Percentiles rank a stretch among this genome's conserved stretches.
These are phyloP conservation scores for Tylopilus intermedius DNA, from an alignment of 768 basidiomycete genomes.

Conservation along the genomic window DNA sequence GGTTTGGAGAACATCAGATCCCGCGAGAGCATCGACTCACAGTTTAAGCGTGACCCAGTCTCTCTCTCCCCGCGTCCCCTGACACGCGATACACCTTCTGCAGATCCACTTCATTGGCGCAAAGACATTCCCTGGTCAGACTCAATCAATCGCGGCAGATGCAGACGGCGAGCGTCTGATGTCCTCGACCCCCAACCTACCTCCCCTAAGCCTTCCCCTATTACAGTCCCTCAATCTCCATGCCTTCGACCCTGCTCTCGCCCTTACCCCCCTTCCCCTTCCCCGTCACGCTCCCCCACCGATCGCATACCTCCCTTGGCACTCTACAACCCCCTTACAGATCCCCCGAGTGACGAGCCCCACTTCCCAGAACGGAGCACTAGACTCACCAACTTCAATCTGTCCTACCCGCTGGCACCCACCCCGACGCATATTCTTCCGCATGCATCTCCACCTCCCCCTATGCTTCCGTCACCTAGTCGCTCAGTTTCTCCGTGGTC, in stretches of 20 bases:
- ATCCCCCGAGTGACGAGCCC: conserved; percentile 1
- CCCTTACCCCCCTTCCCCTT: conserved; percentile 52
- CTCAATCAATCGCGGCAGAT: conserved; percentile 48
- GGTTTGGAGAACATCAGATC: conserved; percentile 52
- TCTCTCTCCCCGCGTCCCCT: conserved; percentile 29
- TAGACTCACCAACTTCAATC: conserved; percentile 5
- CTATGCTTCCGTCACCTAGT: conserved; percentile 12
- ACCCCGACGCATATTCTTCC: conserved; percentile 35
- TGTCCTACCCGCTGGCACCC: conserved; percentile 32
- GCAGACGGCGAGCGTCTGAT: conserved; percentile 51
- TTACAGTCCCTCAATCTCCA: conserved; percentile 35
- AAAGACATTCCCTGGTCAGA: conserved; percentile 47
- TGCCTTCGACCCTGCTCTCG: conserved; percentile 40
- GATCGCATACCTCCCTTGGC: conserved; percentile 32
- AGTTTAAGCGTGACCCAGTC: conserved; percentile 22
- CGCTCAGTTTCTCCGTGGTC: conserved; percentile 56
- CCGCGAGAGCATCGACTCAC: conserved; percentile 39
- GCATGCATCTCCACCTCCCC: conserved; percentile 20
- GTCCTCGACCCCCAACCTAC: conserved; percentile 32
- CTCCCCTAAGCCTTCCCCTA: conserved; percentile 22
- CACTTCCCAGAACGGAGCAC: background rate
- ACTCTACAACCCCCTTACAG: conserved; percentile 19
- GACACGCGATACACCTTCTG: conserved; percentile 39
- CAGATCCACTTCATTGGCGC: conserved; percentile 54
- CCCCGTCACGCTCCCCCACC: conserved; percentile 41